Evolutionary conservation across 2,329 filamentous ascomycete genomes (phyloP).

Genomic region (Colletotrichum sansevieriae): DNA sequence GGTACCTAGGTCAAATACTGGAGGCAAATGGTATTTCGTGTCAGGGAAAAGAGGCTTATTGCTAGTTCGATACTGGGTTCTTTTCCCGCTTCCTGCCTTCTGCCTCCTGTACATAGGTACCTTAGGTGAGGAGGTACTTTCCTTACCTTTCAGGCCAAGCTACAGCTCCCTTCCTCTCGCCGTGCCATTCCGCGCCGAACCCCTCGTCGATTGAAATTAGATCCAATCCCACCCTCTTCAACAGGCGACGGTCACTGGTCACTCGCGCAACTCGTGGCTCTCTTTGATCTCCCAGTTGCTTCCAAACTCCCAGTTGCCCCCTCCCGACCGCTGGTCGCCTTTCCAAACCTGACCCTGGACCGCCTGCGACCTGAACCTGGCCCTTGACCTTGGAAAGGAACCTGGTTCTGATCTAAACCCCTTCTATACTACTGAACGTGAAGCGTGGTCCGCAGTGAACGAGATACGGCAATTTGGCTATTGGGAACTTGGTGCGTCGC

Average conservation of each 20-base stretch:
- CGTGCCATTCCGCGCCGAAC: slow-evolving; percentile 27
- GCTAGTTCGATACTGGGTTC: too few relatives aligned
- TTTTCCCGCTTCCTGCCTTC: too few relatives aligned
- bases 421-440: slow-evolving; percentile 26
- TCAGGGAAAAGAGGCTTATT: too few relatives aligned
- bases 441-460: slow-evolving; percentile 31
- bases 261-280: slow-evolving; percentile 22
- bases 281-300: not conserved
- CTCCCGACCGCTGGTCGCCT: slow-evolving; percentile 22
- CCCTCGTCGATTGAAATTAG: slow-evolving; percentile 40
- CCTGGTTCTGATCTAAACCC: slow-evolving; percentile 34
- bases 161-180: slow-evolving; percentile 20
- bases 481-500: slow-evolving; percentile 33
- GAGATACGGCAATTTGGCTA: slow-evolving; percentile 24
- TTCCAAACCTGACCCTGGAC: slow-evolving; percentile 25
- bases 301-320: not conserved
- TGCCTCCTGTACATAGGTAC: too few relatives aligned
- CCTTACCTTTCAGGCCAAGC: not conserved
- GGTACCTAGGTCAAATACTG: not conserved
- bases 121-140: not conserved
- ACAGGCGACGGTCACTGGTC: slow-evolving; percentile 3
- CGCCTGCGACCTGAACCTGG: slow-evolving; percentile 10
- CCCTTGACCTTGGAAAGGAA: slow-evolving; percentile 30
- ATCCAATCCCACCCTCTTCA: slow-evolving; percentile 18
- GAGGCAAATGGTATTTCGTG: too few relatives aligned